phyloP scores from a whole-genome alignment of 2,329 filamentous ascomycete genomes.

The Sarocladiaceae sp. region DNA sequence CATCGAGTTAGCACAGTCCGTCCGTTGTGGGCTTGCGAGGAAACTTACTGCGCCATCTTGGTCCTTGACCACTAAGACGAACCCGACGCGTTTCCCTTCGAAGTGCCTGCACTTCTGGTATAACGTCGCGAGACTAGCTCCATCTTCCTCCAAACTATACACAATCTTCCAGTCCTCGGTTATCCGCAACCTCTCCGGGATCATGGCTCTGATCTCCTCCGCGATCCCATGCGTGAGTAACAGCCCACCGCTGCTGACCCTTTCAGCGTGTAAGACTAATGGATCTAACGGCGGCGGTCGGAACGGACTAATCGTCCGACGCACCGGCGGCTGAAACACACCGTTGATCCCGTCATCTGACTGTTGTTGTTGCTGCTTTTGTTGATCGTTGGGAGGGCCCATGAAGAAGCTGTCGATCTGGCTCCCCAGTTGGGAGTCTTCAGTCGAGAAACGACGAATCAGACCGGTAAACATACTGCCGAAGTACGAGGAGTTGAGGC shows the following conservation, averaged over 20 bases:
- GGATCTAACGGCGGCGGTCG: constrained; percentile 86
- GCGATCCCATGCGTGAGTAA: constrained; percentile 71
- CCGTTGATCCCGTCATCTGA: constrained; percentile 47
- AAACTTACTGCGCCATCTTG: constrained; percentile 65
- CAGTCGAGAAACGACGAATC: constrained; percentile 61
- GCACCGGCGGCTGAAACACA: constrained; percentile 43
- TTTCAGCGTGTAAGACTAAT: constrained; percentile 64
- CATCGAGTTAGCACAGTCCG: background rate
- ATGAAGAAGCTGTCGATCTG: constrained; percentile 23
- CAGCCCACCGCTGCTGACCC: constrained; percentile 61
- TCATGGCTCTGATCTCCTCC: constrained; percentile 86
- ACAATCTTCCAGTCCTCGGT: constrained; percentile 80
- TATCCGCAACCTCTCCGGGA: constrained; percentile 83
- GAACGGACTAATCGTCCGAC: constrained; percentile 69
- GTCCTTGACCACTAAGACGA: constrained; percentile 84
- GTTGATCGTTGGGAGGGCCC: constrained; percentile 9
- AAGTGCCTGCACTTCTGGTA: constrained; percentile 74
- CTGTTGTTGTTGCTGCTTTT: constrained; percentile 9
- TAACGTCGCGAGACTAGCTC: constrained; percentile 79
- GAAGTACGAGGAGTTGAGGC: constrained; percentile 17
- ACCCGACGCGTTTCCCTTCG: constrained; percentile 70
- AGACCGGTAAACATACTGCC: constrained; percentile 54
- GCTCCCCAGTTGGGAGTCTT: constrained; percentile 29
- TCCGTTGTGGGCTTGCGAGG: background rate
- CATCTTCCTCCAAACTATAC: constrained; percentile 90